Evolutionary conservation across 208 protist species (phyloP), one percentile per base, ranked within the genome.

Genomic region (Lotmaria passim): DNA sequence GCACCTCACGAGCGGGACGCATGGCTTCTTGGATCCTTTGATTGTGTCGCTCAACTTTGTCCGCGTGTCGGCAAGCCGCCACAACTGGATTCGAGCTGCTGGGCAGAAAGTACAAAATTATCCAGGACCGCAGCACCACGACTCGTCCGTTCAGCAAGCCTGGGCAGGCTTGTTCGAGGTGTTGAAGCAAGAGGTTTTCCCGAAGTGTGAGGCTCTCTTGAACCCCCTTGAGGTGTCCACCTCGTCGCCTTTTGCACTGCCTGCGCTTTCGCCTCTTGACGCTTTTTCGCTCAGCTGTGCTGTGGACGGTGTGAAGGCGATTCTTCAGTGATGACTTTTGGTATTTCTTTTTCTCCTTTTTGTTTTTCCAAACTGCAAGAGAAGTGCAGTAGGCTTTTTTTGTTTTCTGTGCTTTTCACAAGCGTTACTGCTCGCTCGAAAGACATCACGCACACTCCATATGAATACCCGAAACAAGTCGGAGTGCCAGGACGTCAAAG

Each of bases 1-100:
- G 26, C 73, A 83, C 8, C 39, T 92, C 7, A 34, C 48, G 6
- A 47, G 59, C 23, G 78, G 84, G 7, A 71, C 89, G 41, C 43
- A 60, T 10, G 71, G 69, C 10, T 94, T 94, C 77, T n/a, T 91
- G 5, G 86, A 94, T 31, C 85, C 85, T n/a, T 58, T 94, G 6
- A 75, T 94, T 17, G 84, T 77, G 5, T 72, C 73, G 17, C 36
- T 94, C 30, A 92, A 91, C 64, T 89, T 91, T 73, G 55, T 94
- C 19, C 72, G 81, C 10, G 58, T 84, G 38, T 21, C 69, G 56
- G 79, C 52, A 47, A 59, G 59, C n/a, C 57, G 65, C 30, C 44
- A 33, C 39, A 4, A 2, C 11, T 67, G 56, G 44, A 41, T 59
- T 41, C 47, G 62, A 5, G 33, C 56, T 5, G 6, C 7, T 1